Evolutionary conservation across 176 grass and related monocot genomes (phyloP).

Genomic region (Hordeum marinum): DNA sequence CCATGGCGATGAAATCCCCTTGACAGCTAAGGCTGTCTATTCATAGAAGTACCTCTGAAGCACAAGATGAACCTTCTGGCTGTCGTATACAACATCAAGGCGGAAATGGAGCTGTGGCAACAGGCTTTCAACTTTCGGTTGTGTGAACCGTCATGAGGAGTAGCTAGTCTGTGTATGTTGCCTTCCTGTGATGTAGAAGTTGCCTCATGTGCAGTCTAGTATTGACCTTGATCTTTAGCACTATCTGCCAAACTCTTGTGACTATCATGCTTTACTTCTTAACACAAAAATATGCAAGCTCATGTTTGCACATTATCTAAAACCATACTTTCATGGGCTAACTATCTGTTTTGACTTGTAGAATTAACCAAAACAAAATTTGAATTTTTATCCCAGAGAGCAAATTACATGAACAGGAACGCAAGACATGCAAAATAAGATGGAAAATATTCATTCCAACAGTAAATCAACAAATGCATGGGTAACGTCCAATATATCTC

Average conservation of each 20-base stretch:
- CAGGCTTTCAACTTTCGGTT: neutral
- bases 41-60: neutral
- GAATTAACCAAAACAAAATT: neutral
- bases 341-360: neutral
- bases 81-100: neutral
- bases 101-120: neutral
- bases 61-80: neutral
- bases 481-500: neutral
- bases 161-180: neutral
- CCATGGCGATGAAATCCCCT: neutral
- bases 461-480: neutral
- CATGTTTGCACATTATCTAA: neutral
- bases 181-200: neutral
- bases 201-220: neutral
- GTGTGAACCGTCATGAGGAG: neutral
- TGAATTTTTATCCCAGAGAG: neutral
- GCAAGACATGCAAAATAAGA: neutral
- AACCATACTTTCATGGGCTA: neutral
- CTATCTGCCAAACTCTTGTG: neutral
- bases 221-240: neutral
- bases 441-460: neutral
- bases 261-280: neutral
- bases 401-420: neutral
- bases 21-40: neutral
- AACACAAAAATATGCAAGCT: neutral